phyloP scores from a whole-genome alignment of 1,284 basidiomycete species.

The Tremellales sp. region DNA sequence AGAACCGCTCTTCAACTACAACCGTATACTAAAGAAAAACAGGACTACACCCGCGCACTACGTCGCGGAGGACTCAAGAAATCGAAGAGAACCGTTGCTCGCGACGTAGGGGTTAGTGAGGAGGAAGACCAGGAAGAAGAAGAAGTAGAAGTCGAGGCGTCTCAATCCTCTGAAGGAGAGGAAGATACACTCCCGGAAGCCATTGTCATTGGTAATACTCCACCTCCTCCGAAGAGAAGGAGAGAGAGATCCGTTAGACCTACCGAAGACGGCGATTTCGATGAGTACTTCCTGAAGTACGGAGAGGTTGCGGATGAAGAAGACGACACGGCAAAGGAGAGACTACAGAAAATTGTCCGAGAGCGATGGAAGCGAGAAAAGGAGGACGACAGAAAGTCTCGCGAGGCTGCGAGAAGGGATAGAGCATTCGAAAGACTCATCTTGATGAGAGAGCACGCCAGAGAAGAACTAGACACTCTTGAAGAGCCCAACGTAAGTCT shows the following conservation, averaged over 20 bases:
- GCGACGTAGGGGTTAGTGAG: slow-evolving; percentile 16
- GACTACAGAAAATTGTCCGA: slow-evolving; percentile 35
- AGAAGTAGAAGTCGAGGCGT: slow-evolving; percentile 13
- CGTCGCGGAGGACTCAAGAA: slow-evolving; percentile 39
- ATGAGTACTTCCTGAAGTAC: slow-evolving; percentile 38
- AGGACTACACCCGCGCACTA: slow-evolving; percentile 40
- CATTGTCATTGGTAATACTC: slow-evolving; percentile 39
- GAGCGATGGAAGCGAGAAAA: slow-evolving; percentile 26
- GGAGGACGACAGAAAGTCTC: slow-evolving; percentile 16
- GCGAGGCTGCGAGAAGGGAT: slow-evolving; percentile 22
- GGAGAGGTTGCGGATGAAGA: slow-evolving; percentile 30
- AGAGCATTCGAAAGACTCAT: slow-evolving; percentile 31
- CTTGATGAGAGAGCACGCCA: no score
- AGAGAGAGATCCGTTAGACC: slow-evolving; percentile 9
- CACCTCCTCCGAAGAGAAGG: slow-evolving; percentile 9
- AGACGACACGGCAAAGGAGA: slow-evolving; percentile 13
- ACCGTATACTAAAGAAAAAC: slow-evolving; percentile 46
- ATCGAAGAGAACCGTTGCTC: slow-evolving; percentile 24
- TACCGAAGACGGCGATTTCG: slow-evolving; percentile 24
- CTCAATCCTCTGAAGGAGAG: slow-evolving; percentile 12
- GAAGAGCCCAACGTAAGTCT: no score
- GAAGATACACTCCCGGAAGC: slow-evolving; percentile 19
- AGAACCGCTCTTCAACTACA: slow-evolving; percentile 47
- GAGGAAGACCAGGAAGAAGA: slow-evolving; percentile 17
- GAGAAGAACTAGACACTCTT: no score